These are phyloP conservation scores for Ustilago bromivora DNA, from an alignment of 1,284 basidiomycete species.

Conservation along the genomic window DNA sequence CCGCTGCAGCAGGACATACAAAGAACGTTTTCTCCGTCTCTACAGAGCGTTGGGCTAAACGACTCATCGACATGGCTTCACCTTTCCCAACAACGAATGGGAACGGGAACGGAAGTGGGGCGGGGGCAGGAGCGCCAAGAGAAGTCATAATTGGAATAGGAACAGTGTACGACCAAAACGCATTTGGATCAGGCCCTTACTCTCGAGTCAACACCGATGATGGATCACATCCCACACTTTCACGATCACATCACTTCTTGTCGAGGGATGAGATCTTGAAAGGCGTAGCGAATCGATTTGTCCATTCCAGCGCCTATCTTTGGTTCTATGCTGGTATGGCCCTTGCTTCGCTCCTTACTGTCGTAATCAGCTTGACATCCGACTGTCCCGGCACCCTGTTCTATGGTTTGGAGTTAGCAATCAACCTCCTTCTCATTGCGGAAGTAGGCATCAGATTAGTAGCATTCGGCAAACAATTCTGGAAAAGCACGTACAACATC, in stretches of 20 bases:
- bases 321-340: constrained; percentile 69
- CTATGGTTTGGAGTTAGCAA: constrained; percentile 63
- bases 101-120: constrained; percentile 4
- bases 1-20: constrained; percentile 29
- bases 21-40: constrained; percentile 54
- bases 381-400: constrained; percentile 66
- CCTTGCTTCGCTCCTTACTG: constrained; percentile 62
- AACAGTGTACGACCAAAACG: constrained; percentile 36
- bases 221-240: constrained; percentile 16
- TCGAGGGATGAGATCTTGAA: constrained; percentile 65
- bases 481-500: constrained; percentile 67
- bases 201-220: constrained; percentile 16
- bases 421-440: constrained; percentile 65
- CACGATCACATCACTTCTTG: constrained; percentile 61
- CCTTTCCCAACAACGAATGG: constrained; percentile 15
- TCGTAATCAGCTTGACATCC: constrained; percentile 58
- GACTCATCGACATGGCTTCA: constrained; percentile 36
- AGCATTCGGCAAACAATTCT: constrained; percentile 68
- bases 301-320: constrained; percentile 66
- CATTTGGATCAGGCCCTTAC: constrained; percentile 28
- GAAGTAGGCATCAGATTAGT: constrained; percentile 64
- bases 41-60: constrained; percentile 46
- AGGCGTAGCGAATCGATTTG: constrained; percentile 68
- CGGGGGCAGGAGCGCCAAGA: constrained; percentile 7
- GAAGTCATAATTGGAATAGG: constrained; percentile 42